phyloP scores from a whole-genome alignment of 768 basidiomycete species.

The Pisolithus albus region DNA sequence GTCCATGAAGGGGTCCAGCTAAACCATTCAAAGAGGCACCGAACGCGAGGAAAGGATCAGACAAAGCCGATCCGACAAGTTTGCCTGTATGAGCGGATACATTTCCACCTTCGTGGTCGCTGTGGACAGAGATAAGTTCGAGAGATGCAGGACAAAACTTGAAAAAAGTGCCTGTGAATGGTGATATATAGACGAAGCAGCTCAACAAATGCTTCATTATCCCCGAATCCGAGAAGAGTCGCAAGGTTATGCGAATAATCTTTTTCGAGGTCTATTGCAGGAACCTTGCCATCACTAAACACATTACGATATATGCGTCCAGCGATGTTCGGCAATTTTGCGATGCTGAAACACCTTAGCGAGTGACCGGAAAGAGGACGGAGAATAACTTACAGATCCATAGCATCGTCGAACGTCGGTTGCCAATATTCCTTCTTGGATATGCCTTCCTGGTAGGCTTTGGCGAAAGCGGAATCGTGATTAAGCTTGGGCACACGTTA shows the following conservation, averaged over 20 bases:
- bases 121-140: constrained; percentile 16
- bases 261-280: constrained; percentile 73
- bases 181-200: constrained; percentile 94
- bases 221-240: constrained; percentile 85
- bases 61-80: constrained; percentile 90
- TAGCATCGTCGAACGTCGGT: constrained; percentile 82
- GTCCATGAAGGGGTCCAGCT: constrained; percentile 93
- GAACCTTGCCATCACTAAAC: constrained; percentile 82
- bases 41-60: constrained; percentile 95
- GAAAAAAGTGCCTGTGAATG: constrained; percentile 66
- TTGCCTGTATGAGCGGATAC: constrained; percentile 95
- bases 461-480: constrained; percentile 95
- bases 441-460: constrained; percentile 87
- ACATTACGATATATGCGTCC: constrained; percentile 88
- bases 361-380: not conserved
- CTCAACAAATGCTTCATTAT: constrained; percentile 84
- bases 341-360: constrained; percentile 52
- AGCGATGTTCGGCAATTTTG: constrained; percentile 94
- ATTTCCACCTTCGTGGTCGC: constrained; percentile 98
- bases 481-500: constrained; percentile 46
- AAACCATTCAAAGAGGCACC: constrained; percentile 91
- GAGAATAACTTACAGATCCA: constrained; percentile 59
- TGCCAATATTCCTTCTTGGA: constrained; percentile 98
- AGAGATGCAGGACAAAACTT: not conserved
- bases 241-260: constrained; percentile 90